Conservation (phyloP, 2,329 filamentous ascomycete genomes). For the Aspergillus felis region DNA sequence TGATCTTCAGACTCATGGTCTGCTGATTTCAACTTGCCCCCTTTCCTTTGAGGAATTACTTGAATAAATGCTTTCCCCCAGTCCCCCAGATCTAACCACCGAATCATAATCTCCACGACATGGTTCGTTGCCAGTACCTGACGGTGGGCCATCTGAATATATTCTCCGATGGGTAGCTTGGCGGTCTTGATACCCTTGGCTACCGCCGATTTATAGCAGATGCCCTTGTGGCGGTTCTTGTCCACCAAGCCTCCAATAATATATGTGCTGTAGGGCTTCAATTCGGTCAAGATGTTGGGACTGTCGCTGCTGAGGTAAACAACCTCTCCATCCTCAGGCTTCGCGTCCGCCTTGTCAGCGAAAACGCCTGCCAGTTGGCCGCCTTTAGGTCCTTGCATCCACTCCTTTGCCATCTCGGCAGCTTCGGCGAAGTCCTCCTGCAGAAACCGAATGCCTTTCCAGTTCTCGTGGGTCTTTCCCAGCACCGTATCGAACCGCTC, state of each 20-base stretch:
- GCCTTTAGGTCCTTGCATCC: constrained; percentile 59
- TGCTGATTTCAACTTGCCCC: constrained; percentile 59
- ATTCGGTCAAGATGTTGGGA: constrained; percentile 72
- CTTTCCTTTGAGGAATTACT: constrained; percentile 88
- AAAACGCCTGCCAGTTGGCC: constrained; percentile 61
- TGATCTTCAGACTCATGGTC: constrained; percentile 4
- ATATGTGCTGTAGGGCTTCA: constrained; percentile 86
- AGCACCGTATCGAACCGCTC: constrained; percentile 77
- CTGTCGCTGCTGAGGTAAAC: constrained; percentile 92
- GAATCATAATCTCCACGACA: constrained; percentile 93
- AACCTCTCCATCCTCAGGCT: constrained; percentile 53
- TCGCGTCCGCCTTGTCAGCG: constrained; percentile 35
- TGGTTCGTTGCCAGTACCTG: constrained; percentile 91
- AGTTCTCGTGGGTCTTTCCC: constrained; percentile 65
- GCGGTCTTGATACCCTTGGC: constrained; percentile 78
- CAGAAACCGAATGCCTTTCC: constrained; percentile 73
- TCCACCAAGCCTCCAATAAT: constrained; percentile 93
- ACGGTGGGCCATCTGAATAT: constrained; percentile 83
- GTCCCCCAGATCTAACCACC: constrained; percentile 83
- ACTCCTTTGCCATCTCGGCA: constrained; percentile 59
- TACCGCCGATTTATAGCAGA: constrained; percentile 80
- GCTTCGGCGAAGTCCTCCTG: constrained; percentile 71
- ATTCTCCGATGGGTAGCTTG: constrained; percentile 90
- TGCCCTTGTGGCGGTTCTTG: constrained; percentile 90
- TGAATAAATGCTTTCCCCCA: constrained; percentile 87